Base-by-base conservation (phyloP, 2,329 filamentous ascomycete genomes). In the Aspergillus brunneoviolaceus region DNA sequence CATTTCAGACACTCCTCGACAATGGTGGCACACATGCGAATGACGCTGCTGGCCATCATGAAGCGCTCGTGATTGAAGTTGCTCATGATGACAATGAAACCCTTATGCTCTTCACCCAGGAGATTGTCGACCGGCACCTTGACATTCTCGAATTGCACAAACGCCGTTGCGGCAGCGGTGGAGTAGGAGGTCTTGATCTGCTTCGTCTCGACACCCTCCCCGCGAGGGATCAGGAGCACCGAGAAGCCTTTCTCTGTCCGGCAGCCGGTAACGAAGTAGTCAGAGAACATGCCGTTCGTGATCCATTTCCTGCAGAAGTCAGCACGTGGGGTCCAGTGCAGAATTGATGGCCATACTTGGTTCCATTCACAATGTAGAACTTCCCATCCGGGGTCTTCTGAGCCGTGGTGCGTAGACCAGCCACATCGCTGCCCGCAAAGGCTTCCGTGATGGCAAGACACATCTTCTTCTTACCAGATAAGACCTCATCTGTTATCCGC, bases 31-130 rank as follows among this genome's bases (percentile, higher is more conserved):
- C 82, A 86, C 76, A 84, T 82, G 54, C 89, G 87, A 61, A 88
- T 82, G 3, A 87, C 85, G 54, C 79, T 86, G 66, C 85, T 87
- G 59, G 82, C 81, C 89, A 93, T 91, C 77, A 84, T 88, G 83
- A 89, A 92, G 33, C 90, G 84, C 79, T 92, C 90, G 77, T 95
- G 90, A 81, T 95, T 95, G 80, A 96, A 96, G 79, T 96, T 96
- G 77, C 85, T 87, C 72, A 95, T 83, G 71, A 96, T 91, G 31
- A 95, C 90, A 63, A 88, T 84, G 71, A 96, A 93, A 6, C 92
- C 92, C 79, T 94, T 90, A 81, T 95, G 86, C 77, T 96, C 91
- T 72, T 90, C 81, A 62, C 92, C 92, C 5, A 96, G 80, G 16
- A 96, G 80, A 75, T 95, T 88, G 72, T 87, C 84, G 0, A 86